These are phyloP conservation scores for Alternaria gaisen DNA, from an alignment of 2,329 filamentous ascomycete species.

Conservation along the genomic window DNA sequence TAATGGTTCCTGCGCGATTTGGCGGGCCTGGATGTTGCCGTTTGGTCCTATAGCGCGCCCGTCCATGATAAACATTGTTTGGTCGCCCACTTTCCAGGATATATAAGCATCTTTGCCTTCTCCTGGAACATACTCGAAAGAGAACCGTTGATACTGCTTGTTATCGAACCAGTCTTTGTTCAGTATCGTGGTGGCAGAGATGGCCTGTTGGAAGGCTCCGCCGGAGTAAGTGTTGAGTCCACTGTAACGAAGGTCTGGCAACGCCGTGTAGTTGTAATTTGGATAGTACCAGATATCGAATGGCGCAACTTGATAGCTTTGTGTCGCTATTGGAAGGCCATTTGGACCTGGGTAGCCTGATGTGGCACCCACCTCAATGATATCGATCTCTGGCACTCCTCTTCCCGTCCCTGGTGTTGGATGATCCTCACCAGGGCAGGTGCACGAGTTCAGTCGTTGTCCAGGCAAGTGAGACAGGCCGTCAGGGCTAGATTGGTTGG, in stretches of 20 bases:
- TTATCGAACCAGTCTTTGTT: slow-evolving; percentile 66
- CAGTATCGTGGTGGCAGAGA: slow-evolving; percentile 63
- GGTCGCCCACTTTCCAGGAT: slow-evolving; percentile 62
- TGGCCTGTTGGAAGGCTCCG: slow-evolving; percentile 64
- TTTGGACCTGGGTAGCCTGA: slow-evolving; percentile 35
- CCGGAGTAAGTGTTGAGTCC: slow-evolving; percentile 63
- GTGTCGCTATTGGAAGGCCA: slow-evolving; percentile 57
- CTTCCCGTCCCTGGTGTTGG: slow-evolving; percentile 58
- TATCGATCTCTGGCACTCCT: slow-evolving; percentile 60
- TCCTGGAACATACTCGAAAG: slow-evolving; percentile 64
- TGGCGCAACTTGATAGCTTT: slow-evolving; percentile 60
- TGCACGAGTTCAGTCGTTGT: slow-evolving; percentile 57
- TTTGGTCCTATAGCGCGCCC: slow-evolving; percentile 63
- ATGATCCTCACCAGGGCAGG: slow-evolving; percentile 57
- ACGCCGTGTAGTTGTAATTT: slow-evolving; percentile 62
- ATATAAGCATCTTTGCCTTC: slow-evolving; percentile 56
- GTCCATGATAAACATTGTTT: slow-evolving; percentile 62
- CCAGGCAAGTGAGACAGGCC: slow-evolving; percentile 56
- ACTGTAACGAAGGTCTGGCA: slow-evolving; percentile 59
- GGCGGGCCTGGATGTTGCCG: slow-evolving; percentile 60
- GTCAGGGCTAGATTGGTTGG: slow-evolving; percentile 57
- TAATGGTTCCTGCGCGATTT: slow-evolving; percentile 64
- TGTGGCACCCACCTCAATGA: slow-evolving; percentile 59
- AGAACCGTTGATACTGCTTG: slow-evolving; percentile 63
- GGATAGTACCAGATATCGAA: slow-evolving; percentile 62